Conservation (phyloP, 2,329 filamentous ascomycete species). For the Fusarium brevicatenulatum region DNA sequence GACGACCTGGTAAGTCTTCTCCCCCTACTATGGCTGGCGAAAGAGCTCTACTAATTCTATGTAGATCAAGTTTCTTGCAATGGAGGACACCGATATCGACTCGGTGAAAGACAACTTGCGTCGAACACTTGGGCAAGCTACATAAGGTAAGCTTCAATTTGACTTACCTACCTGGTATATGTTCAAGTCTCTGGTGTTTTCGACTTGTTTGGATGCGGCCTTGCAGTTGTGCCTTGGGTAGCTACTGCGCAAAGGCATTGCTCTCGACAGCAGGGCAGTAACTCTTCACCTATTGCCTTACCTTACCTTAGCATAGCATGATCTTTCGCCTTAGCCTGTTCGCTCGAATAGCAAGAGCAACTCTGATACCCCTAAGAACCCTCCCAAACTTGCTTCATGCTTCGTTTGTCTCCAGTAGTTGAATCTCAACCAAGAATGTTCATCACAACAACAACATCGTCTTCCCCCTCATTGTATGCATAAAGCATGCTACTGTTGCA, state of each 20-base stretch:
- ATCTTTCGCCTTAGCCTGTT: background rate
- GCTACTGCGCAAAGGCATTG: background rate
- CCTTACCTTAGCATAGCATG: background rate
- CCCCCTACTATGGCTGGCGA: background rate
- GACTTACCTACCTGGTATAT: background rate
- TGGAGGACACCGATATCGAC: constrained; percentile 69
- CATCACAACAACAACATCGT: background rate
- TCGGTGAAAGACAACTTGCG: constrained; percentile 68
- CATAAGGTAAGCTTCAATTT: constrained; percentile 37
- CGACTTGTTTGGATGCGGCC: background rate
- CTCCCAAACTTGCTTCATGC: background rate
- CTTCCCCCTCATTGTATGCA: background rate
- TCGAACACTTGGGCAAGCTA: constrained; percentile 57
- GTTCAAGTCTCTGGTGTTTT: background rate
- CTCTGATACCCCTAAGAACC: constrained; percentile 29
- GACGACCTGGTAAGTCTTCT: constrained; percentile 75
- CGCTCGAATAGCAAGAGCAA: constrained; percentile 26
- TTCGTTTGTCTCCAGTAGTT: background rate
- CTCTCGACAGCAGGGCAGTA: background rate
- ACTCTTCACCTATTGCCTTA: background rate
- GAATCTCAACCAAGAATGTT: background rate
- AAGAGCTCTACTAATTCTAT: constrained; percentile 21
- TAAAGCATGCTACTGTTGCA: constrained; percentile 1
- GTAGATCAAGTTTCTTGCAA: constrained; percentile 73
- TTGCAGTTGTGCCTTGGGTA: background rate